Conservation (phyloP, 106 monocot genomes). For the Chionographis japonica region DNA sequence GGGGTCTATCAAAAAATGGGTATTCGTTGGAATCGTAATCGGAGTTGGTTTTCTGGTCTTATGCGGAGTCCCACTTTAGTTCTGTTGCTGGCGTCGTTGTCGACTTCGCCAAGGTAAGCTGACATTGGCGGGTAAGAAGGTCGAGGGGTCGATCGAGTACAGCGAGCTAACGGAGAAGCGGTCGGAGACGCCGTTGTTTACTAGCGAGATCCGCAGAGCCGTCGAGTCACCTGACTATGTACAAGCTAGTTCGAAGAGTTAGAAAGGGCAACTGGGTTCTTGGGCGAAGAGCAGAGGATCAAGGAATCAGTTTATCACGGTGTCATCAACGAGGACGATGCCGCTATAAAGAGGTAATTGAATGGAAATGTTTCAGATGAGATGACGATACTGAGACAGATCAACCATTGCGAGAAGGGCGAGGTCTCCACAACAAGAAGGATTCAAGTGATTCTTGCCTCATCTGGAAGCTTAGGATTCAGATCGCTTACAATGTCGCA, state of each 20-base stretch:
- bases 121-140: neutral
- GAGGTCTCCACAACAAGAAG: slow-evolving; percentile 46
- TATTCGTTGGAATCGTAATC: slow-evolving; percentile 45
- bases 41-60: slow-evolving; percentile 29
- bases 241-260: slow-evolving; percentile 66
- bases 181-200: neutral
- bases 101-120: neutral
- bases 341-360: slow-evolving; percentile 68
- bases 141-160: neutral
- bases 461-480: slow-evolving; percentile 72
- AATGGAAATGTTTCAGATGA: slow-evolving; percentile 64
- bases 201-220: slow-evolving; percentile 36
- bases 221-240: slow-evolving; percentile 63
- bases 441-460: slow-evolving; percentile 2
- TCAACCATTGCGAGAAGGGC: slow-evolving; percentile 73
- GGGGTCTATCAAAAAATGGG: slow-evolving; percentile 14
- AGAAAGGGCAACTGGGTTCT: slow-evolving; percentile 55
- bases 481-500: slow-evolving; percentile 69
- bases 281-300: slow-evolving; percentile 52
- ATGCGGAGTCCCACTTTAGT: neutral
- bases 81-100: slow-evolving; percentile 11
- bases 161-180: slow-evolving; percentile 1
- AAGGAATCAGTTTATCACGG: slow-evolving; percentile 63
- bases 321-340: slow-evolving; percentile 60
- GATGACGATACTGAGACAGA: slow-evolving; percentile 60